phyloP scores from a whole-genome alignment of 768 basidiomycete species.

The Auricularia cornea region DNA sequence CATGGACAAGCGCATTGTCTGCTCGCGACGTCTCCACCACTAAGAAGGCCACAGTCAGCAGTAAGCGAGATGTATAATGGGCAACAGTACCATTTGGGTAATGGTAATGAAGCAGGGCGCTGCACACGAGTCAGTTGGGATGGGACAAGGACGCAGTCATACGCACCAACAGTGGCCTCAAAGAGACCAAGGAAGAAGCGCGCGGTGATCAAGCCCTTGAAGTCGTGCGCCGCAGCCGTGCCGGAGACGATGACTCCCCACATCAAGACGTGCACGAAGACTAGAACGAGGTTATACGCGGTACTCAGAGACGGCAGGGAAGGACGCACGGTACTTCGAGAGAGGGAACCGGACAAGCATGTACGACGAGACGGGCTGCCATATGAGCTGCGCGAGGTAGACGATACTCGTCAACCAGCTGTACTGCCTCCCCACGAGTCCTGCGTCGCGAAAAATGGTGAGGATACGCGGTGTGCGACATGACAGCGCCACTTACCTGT shows the following conservation, averaged over 20 bases:
- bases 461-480: not conserved
- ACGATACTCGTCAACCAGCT: constrained; percentile 38
- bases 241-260: constrained; percentile 35
- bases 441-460: constrained; percentile 23
- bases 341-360: constrained; percentile 33
- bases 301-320: not conserved
- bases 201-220: constrained; percentile 31
- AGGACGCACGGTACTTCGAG: constrained; percentile 29
- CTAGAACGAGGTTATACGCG: constrained; percentile 5
- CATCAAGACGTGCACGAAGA: constrained; percentile 32
- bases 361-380: constrained; percentile 37
- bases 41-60: not conserved
- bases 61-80: not conserved
- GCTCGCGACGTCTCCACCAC: constrained; percentile 44
- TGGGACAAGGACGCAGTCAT: not conserved
- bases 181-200: constrained; percentile 40
- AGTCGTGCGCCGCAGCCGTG: constrained; percentile 32
- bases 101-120: constrained; percentile 43
- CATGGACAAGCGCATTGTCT: constrained; percentile 32
- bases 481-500: constrained; percentile 19
- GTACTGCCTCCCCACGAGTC: constrained; percentile 31
- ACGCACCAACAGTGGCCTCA: constrained; percentile 37
- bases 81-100: constrained; percentile 28
- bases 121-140: constrained; percentile 6
- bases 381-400: constrained; percentile 36